Percentiles rank a stretch among this genome's conserved stretches.
Conservation (phyloP, 2,329 filamentous ascomycete species). For the Talaromyces sp. region DNA sequence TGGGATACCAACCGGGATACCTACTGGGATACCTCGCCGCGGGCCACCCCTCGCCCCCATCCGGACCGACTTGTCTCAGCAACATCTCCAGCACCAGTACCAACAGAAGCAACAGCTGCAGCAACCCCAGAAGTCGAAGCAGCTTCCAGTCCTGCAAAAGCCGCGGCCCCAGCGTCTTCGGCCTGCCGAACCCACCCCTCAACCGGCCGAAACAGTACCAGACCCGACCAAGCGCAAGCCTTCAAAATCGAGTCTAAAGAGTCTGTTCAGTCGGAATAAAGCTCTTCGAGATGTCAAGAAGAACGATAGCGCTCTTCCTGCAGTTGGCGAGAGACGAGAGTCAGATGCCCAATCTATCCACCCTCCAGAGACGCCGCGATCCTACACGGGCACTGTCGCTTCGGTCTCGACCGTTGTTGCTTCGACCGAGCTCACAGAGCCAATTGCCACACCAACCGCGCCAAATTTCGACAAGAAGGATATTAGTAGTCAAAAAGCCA, state of each 20-base stretch:
- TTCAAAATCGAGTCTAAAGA: conserved; percentile 33
- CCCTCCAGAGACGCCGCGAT: conserved; percentile 18
- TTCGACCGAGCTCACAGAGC: conserved; percentile 13
- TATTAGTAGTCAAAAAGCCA: conserved; percentile 15
- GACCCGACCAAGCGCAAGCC: conserved; percentile 27
- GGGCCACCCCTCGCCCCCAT: conserved; percentile 31
- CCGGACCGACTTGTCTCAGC: conserved; percentile 33
- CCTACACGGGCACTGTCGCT: conserved; percentile 18
- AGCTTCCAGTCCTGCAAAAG: conserved; percentile 14
- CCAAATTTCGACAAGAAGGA: conserved; percentile 9
- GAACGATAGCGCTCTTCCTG: conserved; percentile 25
- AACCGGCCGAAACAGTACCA: conserved; percentile 26
- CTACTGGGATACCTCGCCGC: conserved; percentile 29
- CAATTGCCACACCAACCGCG: conserved; percentile 6
- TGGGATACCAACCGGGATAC: conserved; percentile 20
- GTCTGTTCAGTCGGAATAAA: conserved; percentile 34
- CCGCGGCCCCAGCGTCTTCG: conserved; percentile 27
- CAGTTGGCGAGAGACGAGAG: conserved; percentile 27
- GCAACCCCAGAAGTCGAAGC: conserved; percentile 21
- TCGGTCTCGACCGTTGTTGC: conserved; percentile 24
- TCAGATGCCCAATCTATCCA: conserved; percentile 14
- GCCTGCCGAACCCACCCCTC: conserved; percentile 23
- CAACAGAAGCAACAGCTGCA: conserved; percentile 16
- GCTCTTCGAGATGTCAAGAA: conserved; percentile 20
- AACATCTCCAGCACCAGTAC: conserved; percentile 18